Evolutionary conservation across 2,329 filamentous ascomycete genomes (phyloP), one percentile per base, ranked within the genome.

Genomic region (Ophiostoma perfectum): DNA sequence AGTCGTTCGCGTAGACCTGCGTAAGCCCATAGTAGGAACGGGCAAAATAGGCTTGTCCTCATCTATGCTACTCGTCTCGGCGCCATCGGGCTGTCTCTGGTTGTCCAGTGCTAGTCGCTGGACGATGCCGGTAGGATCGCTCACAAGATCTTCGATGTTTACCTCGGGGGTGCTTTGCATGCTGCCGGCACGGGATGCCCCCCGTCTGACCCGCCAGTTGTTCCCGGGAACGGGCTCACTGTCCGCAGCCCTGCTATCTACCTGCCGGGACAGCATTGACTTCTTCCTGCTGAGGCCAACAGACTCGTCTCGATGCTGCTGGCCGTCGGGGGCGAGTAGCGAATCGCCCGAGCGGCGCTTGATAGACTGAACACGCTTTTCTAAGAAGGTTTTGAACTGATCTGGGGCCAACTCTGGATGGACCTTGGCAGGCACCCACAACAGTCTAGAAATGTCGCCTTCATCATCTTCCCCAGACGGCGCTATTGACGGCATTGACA

Each of bases 351-450:
- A 96, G 74, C 91, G 87, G 72, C 93, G 85, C 77, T 92, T 89
- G 73, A 98, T 96, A 47, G 91, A 90, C 73, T 97, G 91, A 12
- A 97, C 92, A 75, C 93, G 89, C 71, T 93, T 96, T 75, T 99
- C 94, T 2, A 99, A 85, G 73, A 98, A 99, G 0, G 90, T 94
- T 78, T 96, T 97, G 82, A 98, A 99, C 74, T 97, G 95, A 75
- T 91, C 93, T 0, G 95, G 95, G 2, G 95, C 95, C 65, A 99
- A 82, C 78, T 99, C 95, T 0, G 95, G 95, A 74, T 99, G 95
- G 41, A 99, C 85, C 69, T 93, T 88, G 38, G 95, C 95, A 5
- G 95, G 95, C 5, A 99, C 95, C 95, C 95, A 99, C 72, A 98
- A 91, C 70, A 98, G 80, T 71, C 93, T 86, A 2, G 93, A 93